A percentile compares a stretch with the other conserved stretches of the same genome.
Conservation (phyloP, 371 early-diverging fungal genomes). For the Lichtheimia ramosa region DNA sequence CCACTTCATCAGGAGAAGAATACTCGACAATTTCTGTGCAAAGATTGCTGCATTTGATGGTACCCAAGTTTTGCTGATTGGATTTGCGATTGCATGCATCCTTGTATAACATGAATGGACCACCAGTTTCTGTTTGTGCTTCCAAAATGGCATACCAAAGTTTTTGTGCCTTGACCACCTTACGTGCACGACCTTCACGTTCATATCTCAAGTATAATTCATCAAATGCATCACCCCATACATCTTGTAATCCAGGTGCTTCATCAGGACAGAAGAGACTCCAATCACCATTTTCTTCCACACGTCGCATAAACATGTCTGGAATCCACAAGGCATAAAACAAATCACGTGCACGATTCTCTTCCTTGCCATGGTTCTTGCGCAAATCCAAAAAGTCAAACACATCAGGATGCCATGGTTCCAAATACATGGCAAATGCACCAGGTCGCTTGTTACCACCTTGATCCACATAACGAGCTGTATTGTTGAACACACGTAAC, state of each 20-base stretch:
- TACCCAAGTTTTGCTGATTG: conserved; percentile 98
- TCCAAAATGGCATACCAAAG: conserved; percentile 99
- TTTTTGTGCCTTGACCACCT: conserved; percentile 94
- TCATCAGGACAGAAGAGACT: conserved; percentile 97
- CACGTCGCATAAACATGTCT: conserved; percentile 99
- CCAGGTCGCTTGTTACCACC: conserved; percentile 99
- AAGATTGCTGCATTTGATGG: conserved; percentile 86
- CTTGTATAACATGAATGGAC: conserved; percentile 99
- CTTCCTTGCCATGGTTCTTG: conserved; percentile 99
- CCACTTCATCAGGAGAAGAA: conserved; percentile 96
- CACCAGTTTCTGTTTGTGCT: conserved; percentile 99
- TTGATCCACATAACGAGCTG: conserved; percentile 98
- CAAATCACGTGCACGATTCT: conserved; percentile 95
- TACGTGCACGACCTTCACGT: conserved; percentile 78
- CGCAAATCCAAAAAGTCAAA: conserved; percentile 97
- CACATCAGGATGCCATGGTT: conserved; percentile 99
- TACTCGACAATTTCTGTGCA: conserved; percentile 97
- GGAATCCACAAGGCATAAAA: conserved; percentile 99
- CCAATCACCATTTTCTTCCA: conserved; percentile 95
- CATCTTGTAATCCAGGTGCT: conserved; percentile 89
- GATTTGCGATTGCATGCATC: conserved; percentile 92
- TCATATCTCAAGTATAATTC: conserved; percentile 90
- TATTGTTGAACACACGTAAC: conserved; percentile 98
- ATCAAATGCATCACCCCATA: conserved; percentile 96
- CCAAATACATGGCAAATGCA: conserved; percentile 98